These are phyloP conservation scores for Fusarium burgessii DNA, from an alignment of 2,329 filamentous ascomycete species.

Conservation along the genomic window DNA sequence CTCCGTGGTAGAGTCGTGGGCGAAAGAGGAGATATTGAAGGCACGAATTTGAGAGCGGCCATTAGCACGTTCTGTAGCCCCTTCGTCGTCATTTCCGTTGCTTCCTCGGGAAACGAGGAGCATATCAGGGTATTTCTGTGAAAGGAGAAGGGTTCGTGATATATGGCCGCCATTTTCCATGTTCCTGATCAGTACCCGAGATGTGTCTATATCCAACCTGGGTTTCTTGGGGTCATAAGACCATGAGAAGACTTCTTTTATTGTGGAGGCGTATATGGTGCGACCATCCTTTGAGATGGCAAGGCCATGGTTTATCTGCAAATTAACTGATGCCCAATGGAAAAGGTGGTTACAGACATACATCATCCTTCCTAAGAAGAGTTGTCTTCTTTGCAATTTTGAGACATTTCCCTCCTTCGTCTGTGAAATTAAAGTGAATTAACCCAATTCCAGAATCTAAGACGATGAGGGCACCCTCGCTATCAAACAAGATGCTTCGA, in stretches of 20 bases:
- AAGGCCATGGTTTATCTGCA: constrained; percentile 68
- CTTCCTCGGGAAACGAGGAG: constrained; percentile 76
- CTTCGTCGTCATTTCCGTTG: constrained; percentile 69
- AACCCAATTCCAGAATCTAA: constrained; percentile 59
- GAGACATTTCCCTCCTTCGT: constrained; percentile 58
- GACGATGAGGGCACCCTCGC: constrained; percentile 59
- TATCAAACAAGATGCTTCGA: constrained; percentile 61
- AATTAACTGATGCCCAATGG: constrained; percentile 1
- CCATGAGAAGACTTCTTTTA: constrained; percentile 72
- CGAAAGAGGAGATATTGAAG: constrained; percentile 56
- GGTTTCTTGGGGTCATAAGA: constrained; percentile 68
- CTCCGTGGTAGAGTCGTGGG: constrained; percentile 28
- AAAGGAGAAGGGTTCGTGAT: constrained; percentile 75
- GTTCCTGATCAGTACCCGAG: constrained; percentile 67
- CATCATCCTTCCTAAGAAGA: constrained; percentile 52
- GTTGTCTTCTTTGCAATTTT: constrained; percentile 52
- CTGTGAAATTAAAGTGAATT: constrained; percentile 55
- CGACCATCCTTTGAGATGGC: constrained; percentile 64
- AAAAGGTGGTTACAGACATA: constrained; percentile 39
- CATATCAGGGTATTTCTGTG: constrained; percentile 63
- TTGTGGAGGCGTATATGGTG: constrained; percentile 68
- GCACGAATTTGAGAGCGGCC: constrained; percentile 77
- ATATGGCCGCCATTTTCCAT: constrained; percentile 73
- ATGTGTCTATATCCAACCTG: constrained; percentile 56
- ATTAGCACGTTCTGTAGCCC: constrained; percentile 61